Percentiles rank a stretch among this genome's conserved stretches.
phyloP scores from a whole-genome alignment of 352 stramenopile genomes.

The Pythium utonaiense region DNA sequence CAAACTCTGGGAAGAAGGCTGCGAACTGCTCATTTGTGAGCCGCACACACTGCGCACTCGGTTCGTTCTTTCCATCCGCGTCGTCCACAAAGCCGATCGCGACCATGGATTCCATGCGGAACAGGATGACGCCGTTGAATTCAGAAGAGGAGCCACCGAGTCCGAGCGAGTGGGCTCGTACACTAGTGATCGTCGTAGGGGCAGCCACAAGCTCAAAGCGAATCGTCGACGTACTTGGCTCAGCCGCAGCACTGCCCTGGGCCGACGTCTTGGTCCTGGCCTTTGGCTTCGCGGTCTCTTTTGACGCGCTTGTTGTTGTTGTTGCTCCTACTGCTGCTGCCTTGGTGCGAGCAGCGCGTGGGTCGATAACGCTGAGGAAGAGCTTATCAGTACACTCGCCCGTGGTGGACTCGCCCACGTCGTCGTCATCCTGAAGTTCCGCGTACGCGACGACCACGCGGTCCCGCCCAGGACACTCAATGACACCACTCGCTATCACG shows the following conservation, averaged over 20 bases:
- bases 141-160: constrained; percentile 3
- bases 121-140: constrained; percentile 66
- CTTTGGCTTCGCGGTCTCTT: neutral
- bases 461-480: constrained; percentile 36
- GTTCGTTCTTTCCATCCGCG: neutral
- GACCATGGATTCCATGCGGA: constrained; percentile 48
- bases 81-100: constrained; percentile 64
- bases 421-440: constrained; percentile 29
- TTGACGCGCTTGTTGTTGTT: neutral
- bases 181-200: constrained; percentile 48
- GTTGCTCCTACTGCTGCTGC: too few species aligned
- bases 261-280: constrained; percentile 1
- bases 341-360: neutral
- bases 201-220: constrained; percentile 59
- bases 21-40: constrained; percentile 63
- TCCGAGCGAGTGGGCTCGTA: constrained; percentile 30
- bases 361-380: constrained; percentile 18
- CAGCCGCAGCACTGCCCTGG: neutral
- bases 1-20: constrained; percentile 67
- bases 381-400: constrained; percentile 14
- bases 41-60: constrained; percentile 31
- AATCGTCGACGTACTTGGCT: constrained; percentile 13
- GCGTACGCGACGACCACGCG: constrained; percentile 50
- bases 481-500: constrained; percentile 43
- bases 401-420: neutral